Evolutionary conservation across 2,329 filamentous ascomycete genomes (phyloP), one percentile per base, ranked within the genome.

Genomic region (Penicillium sp.): DNA sequence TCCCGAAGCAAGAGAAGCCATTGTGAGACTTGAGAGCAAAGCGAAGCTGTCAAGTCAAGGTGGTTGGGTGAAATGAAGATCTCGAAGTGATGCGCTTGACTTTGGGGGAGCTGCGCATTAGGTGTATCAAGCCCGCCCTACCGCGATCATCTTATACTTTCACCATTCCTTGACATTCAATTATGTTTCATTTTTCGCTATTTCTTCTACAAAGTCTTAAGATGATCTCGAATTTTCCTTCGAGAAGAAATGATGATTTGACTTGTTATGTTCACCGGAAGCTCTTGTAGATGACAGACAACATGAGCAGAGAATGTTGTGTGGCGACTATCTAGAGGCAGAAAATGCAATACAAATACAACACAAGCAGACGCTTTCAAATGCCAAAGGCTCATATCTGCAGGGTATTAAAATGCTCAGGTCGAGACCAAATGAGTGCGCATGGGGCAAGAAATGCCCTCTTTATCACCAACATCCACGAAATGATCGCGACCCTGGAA

Each of bases 1-100:
- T 56, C 91, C 90, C 57, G 86, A 82, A 64, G 83, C 84, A 70
- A 90, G 82, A 58, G 86, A 87, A 57, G 86, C 79, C 87, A 90
- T 90, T 62, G 55, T 68, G 52, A 57, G 49, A 62, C 51, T 52
- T 61, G 43, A 52, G 48, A 29, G 52, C 56, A 53, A 59, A 56
- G 50, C 44, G 52, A 57, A 53, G 56, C 56, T 57, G 39, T 56
- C 56, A 56, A 63, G 62, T 63, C 47, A 46, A 44, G 45, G 56
- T 60, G 52, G 58, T 53, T 61, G 55, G 56, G 56, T 57, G 52
- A 57, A 33, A 41, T 54, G 64, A 66, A 48, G 56, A 58, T 35
- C 48, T 61, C 43, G 44, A 45, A 56, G 53, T 56, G 61, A 63
- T 58, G 57, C 54, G 55, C 51, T 60, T 59, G 43, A 57, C 59